Percentiles rank a stretch among this genome's conserved stretches.
These are phyloP conservation scores for Crithidia mellificae DNA, from an alignment of 208 protist genomes.

Conservation along the genomic window DNA sequence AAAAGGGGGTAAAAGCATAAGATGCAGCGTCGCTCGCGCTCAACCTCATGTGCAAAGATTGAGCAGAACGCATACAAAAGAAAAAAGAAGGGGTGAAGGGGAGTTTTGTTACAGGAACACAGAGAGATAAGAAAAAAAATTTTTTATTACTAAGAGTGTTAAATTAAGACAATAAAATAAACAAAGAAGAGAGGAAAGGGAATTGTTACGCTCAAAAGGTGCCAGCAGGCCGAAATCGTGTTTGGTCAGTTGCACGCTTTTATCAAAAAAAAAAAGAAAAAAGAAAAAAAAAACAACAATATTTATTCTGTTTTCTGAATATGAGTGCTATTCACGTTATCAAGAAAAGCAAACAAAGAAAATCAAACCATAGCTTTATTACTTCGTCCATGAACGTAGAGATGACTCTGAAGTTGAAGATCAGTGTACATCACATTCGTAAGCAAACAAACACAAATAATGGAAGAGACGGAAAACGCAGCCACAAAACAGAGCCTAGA, in stretches of 20 bases:
- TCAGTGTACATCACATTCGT: too few relatives aligned
- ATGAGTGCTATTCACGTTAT: not conserved
- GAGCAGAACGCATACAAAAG: not conserved
- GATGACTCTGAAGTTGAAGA: too few relatives aligned
- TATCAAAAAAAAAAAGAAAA: not conserved
- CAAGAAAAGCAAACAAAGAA: not conserved
- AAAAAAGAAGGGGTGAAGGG: not conserved
- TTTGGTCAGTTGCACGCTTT: not conserved
- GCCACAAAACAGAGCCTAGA: too few relatives aligned
- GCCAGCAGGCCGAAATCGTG: constrained; percentile 1
- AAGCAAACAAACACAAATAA: too few relatives aligned
- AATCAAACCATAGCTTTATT: too few relatives aligned
- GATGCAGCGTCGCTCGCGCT: not conserved
- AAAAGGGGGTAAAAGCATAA: not conserved
- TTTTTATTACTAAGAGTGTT: too few relatives aligned
- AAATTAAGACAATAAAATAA: too few relatives aligned
- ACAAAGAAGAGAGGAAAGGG: not conserved
- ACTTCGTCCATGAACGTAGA: too few relatives aligned
- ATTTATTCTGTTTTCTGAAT: not conserved
- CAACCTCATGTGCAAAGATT: not conserved
- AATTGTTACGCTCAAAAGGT: too few relatives aligned
- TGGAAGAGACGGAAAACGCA: too few relatives aligned
- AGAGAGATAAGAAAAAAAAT: too few relatives aligned
- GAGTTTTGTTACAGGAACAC: not conserved
- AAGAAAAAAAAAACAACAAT: not conserved